Base-by-base conservation (phyloP, 306 rosid genomes). In the Ormosia emarginata region DNA sequence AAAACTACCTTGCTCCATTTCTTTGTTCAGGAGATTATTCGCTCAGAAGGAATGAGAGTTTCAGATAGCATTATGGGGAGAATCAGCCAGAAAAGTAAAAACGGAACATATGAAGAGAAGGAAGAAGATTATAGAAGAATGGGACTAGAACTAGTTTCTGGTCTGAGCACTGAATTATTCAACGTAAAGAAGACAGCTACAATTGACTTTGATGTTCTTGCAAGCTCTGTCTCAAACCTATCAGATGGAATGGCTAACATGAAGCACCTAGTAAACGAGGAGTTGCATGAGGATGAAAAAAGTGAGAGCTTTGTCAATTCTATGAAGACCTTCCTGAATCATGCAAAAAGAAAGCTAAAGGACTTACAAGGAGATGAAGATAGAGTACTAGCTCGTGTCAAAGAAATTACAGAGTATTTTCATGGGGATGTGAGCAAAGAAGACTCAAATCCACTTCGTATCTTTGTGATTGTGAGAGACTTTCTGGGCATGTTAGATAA, bases 31-130 rank as follows among this genome's bases (percentile, higher is more conserved):
- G 99, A 96, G 68, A 93, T 95, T 8, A 84, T 92, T 24, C 88
- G 97, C 2, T 79, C 94, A 0, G 99, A 95, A 82, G 98, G 98
- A 37, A 85, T 93, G 3, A 74, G 91, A 81, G 98, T 92, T 30
- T 91, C 99, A 0, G 94, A 91, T 0, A 95, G 99, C 94, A 95
- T 95, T 6, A 93, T 93, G 99, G 99, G 99, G 37, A 91, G 86
- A 71, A 93, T 95, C 71, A 87, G 88, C 88, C 92, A 88, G 77
- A 88, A 77, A 74, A 93, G 77, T 61, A 91, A 84, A 75, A 79
- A 36, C 81, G 77, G 84, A 81, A 86, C 94, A 0, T 85, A 81
- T 8, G 97, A 93, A 86, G 94, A 95, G 77, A 88, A 86, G 46
- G 99, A 93, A 84, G 93, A 92, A 15, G 93, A 92, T 66, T 92